Conservation (phyloP, 2,329 filamentous ascomycete species). For the Bertia moriformis region DNA sequence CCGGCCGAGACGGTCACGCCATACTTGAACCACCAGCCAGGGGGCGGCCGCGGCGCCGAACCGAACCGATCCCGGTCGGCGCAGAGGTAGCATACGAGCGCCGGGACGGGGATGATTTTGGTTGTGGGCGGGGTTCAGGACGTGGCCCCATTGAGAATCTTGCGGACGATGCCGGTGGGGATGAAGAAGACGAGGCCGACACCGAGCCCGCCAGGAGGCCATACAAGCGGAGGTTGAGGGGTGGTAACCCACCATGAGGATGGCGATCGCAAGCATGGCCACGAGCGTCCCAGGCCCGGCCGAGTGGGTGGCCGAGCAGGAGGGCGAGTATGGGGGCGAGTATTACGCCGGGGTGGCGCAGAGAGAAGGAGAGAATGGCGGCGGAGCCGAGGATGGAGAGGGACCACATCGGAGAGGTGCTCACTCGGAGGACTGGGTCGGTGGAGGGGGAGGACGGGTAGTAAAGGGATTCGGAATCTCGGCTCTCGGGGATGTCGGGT, state of each 20-base stretch:
- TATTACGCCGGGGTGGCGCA: constrained; percentile 79
- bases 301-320: constrained; percentile 70
- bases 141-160: constrained; percentile 74
- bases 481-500: too few relatives aligned
- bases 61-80: constrained; percentile 64
- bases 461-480: too few relatives aligned
- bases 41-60: constrained; percentile 55
- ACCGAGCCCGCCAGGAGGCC: constrained; percentile 65
- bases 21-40: constrained; percentile 81
- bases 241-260: constrained; percentile 78
- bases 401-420: constrained; percentile 76
- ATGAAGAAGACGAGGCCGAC: constrained; percentile 76
- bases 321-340: constrained; percentile 81
- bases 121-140: constrained; percentile 79
- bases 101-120: constrained; percentile 76
- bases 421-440: constrained; percentile 65
- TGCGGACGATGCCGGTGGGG: constrained; percentile 84
- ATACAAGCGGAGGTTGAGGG: constrained; percentile 74
- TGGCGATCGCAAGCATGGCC: constrained; percentile 63
- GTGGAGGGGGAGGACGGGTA: constrained; percentile 60
- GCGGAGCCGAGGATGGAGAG: constrained; percentile 67
- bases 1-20: constrained; percentile 79
- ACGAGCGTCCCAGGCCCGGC: constrained; percentile 67
- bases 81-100: constrained; percentile 71
- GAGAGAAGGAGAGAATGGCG: constrained; percentile 76